Conservation (phyloP, 1,284 basidiomycete species). For the Ustilago crameri region DNA sequence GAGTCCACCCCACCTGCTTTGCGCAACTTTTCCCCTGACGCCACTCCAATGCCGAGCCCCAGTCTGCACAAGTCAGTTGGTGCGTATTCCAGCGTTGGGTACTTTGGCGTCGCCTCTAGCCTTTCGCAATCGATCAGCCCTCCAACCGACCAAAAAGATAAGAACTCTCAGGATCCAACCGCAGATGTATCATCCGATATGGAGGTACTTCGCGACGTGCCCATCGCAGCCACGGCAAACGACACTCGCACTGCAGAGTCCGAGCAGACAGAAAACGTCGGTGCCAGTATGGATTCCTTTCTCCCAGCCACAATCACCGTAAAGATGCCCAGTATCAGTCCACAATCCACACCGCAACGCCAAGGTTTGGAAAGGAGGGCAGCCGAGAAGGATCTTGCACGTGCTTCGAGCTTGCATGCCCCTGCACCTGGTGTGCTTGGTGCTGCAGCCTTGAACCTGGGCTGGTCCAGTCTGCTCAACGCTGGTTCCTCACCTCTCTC, state of each 20-base stretch:
- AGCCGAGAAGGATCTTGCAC: constrained; percentile 31
- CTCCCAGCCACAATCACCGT: constrained; percentile 7
- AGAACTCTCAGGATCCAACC: neutral
- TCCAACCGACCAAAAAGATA: neutral
- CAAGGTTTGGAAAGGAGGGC: constrained; percentile 23
- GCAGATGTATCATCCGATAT: constrained; percentile 2
- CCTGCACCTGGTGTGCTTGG: neutral
- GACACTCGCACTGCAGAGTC: constrained; percentile 12
- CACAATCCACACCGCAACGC: constrained; percentile 22
- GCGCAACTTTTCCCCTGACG: constrained; percentile 47
- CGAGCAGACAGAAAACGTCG: neutral
- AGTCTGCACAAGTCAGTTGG: constrained; percentile 44
- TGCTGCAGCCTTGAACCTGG: constrained; percentile 13
- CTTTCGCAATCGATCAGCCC: neutral
- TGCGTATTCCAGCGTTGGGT: constrained; percentile 31
- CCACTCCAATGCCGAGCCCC: constrained; percentile 58
- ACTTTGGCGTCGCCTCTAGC: constrained; percentile 34
- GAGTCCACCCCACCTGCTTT: constrained; percentile 28
- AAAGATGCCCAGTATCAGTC: constrained; percentile 13
- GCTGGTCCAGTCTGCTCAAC: constrained; percentile 32
- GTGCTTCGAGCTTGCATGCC: constrained; percentile 17
- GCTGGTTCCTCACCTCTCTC: constrained; percentile 45
- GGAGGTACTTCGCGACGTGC: constrained; percentile 28
- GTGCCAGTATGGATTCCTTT: constrained; percentile 6
- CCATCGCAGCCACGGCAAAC: neutral